These are phyloP conservation scores for Coemansia guatemalensis DNA, from an alignment of 192 early-diverging fungal species.

Conservation along the genomic window DNA sequence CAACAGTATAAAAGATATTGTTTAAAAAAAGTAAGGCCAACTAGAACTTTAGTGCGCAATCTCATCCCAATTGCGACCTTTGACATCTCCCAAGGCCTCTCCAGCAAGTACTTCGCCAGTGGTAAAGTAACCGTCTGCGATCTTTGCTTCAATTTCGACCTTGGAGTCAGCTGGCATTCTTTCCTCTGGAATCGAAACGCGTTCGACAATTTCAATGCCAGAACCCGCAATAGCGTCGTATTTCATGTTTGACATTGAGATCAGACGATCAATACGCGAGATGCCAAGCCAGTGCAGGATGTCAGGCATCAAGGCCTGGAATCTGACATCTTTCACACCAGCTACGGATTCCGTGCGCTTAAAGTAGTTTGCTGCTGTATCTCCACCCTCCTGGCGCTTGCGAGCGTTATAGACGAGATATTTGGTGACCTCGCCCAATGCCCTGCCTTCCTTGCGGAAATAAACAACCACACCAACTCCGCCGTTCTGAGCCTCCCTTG, in stretches of 20 bases:
- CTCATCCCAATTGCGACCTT: slow-evolving; percentile 85
- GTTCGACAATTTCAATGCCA: slow-evolving; percentile 86
- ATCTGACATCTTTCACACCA: slow-evolving; percentile 93
- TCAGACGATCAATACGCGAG: slow-evolving; percentile 90
- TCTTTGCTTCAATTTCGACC: slow-evolving; percentile 97
- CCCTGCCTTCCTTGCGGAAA: slow-evolving; percentile 94
- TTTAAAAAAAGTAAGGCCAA: background rate
- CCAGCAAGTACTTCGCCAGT: slow-evolving; percentile 59
- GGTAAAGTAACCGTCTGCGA: slow-evolving; percentile 94
- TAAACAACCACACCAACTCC: slow-evolving; percentile 95
- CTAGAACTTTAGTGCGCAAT: slow-evolving; percentile 30
- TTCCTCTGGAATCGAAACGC: slow-evolving; percentile 86
- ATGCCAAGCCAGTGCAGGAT: slow-evolving; percentile 96
- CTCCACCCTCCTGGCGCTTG: slow-evolving; percentile 80
- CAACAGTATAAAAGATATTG: background rate
- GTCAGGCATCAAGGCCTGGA: slow-evolving; percentile 97
- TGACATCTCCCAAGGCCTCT: slow-evolving; percentile 63
- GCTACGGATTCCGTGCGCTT: slow-evolving; percentile 83
- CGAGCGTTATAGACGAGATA: slow-evolving; percentile 95
- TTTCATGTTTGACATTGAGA: slow-evolving; percentile 86
- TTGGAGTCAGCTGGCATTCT: slow-evolving; percentile 85
- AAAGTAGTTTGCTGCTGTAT: slow-evolving; percentile 90
- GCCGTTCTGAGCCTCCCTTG: slow-evolving; percentile 84
- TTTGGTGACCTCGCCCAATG: slow-evolving; percentile 93
- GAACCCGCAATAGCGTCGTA: slow-evolving; percentile 88